These are phyloP conservation scores for Flaveria trinervia DNA, from an alignment of 129 eudicot genomes.

Conservation along the genomic window DNA sequence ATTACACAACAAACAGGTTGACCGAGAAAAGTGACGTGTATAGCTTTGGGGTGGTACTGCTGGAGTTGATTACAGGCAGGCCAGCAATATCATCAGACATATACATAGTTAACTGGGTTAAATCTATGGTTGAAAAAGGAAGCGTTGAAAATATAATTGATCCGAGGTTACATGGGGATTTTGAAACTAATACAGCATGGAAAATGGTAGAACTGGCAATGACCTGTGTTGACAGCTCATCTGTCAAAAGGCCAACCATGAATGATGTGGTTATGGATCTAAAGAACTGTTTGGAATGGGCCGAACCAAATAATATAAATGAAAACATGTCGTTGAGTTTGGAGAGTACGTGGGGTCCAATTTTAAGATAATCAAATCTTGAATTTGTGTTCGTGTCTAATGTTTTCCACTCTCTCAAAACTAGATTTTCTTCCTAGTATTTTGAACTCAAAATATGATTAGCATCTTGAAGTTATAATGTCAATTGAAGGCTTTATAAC, in stretches of 20 bases:
- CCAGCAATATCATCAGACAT: conserved; percentile 29
- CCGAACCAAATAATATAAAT: not conserved
- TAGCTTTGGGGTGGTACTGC: conserved; percentile 39
- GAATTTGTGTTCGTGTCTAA: conserved; percentile 11
- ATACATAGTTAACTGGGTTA: conserved; percentile 26
- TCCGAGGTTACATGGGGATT: conserved; percentile 19
- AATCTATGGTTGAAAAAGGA: conserved; percentile 16
- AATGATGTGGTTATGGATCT: conserved; percentile 31
- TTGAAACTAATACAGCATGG: conserved; percentile 24
- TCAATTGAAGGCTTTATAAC: not conserved
- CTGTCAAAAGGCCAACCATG: conserved; percentile 31
- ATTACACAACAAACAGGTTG: conserved; percentile 31
- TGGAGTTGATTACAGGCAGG: conserved; percentile 28
- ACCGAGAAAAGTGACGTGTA: conserved; percentile 45
- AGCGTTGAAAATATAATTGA: conserved; percentile 9
- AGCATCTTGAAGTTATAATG: not conserved
- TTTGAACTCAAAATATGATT: not conserved
- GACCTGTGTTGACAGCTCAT: conserved; percentile 24
- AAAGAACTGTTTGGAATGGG: conserved; percentile 18
- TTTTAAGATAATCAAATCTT: conserved; percentile 15
- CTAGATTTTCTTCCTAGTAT: not conserved
- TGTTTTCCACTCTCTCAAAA: conserved; percentile 15
- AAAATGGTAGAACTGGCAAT: conserved; percentile 25
- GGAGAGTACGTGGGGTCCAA: conserved; percentile 20
- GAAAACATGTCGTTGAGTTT: conserved; percentile 8